Evolutionary conservation across 306 rosid genomes (phyloP).

Genomic region (Sicyos edulis): DNA sequence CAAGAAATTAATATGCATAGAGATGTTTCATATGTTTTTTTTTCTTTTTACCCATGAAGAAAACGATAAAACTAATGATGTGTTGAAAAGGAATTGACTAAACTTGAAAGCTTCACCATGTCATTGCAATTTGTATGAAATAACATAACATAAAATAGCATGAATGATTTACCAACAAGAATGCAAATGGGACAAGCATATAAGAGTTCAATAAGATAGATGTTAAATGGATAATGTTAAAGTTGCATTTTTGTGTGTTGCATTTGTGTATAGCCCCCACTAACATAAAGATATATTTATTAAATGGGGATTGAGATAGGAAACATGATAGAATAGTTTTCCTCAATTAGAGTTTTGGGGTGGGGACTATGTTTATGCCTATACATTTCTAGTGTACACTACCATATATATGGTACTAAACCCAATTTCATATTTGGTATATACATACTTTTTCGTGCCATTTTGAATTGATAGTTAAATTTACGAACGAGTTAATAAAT

Average conservation of each 20-base stretch:
- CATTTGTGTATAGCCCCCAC: background rate
- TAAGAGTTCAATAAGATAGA: slow-evolving; percentile 5
- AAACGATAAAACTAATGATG: background rate
- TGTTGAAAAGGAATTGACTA: background rate
- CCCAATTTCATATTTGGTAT: too few relatives aligned
- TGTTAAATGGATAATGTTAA: slow-evolving; percentile 14
- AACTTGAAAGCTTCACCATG: background rate
- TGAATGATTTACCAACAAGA: background rate
- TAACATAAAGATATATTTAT: background rate
- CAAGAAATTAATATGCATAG: too few relatives aligned
- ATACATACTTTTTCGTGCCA: too few relatives aligned
- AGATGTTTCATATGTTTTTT: too few relatives aligned
- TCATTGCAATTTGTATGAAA: background rate
- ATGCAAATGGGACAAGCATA: slow-evolving; percentile 11
- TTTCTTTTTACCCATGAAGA: background rate
- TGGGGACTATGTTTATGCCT: background rate
- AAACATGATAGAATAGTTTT: slow-evolving; percentile 13
- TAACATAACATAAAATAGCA: background rate
- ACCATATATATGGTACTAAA: too few relatives aligned
- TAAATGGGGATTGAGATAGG: background rate
- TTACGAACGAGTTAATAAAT: too few relatives aligned
- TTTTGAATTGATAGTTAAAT: too few relatives aligned
- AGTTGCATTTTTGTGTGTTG: slow-evolving; percentile 10
- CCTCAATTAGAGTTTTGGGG: background rate
- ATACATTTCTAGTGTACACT: too few relatives aligned